Conservation (phyloP, 169 alveolate species). For the Plasmodium knowlesi region DNA sequence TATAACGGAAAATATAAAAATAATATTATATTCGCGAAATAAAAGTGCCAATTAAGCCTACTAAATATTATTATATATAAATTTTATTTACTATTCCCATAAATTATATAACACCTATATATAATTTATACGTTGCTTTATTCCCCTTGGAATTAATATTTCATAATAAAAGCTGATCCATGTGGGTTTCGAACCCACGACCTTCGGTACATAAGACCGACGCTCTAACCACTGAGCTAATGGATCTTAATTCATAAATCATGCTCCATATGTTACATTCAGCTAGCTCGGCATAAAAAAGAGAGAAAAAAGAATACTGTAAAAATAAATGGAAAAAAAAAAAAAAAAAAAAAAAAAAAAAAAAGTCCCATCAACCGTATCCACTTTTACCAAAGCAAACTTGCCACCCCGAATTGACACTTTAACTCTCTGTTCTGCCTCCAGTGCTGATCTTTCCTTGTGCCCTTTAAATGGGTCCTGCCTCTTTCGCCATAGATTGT, state of each 20-base stretch:
- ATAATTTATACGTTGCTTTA: too few relatives aligned
- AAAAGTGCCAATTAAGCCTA: too few relatives aligned
- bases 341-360: neutral
- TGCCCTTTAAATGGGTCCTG: neutral
- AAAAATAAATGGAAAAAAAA: neutral
- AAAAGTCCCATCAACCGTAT: neutral
- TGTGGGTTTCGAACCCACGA: conserved; percentile 92
- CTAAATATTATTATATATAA: too few relatives aligned
- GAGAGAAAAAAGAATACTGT: neutral
- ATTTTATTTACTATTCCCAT: too few relatives aligned
- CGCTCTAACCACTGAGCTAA: conserved; percentile 92
- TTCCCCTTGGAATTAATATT: too few relatives aligned
- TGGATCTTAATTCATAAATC: conserved; percentile 79
- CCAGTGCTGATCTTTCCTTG: neutral
- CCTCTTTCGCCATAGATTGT: neutral
- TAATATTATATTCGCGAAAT: too few relatives aligned
- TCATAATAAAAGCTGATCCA: too few relatives aligned
- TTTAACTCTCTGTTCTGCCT: neutral
- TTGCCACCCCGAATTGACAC: neutral
- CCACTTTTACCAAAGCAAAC: neutral
- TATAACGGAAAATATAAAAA: neutral
- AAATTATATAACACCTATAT: too few relatives aligned
- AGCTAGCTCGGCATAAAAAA: neutral
- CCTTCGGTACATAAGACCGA: conserved; percentile 91
- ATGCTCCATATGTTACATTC: neutral